These are phyloP conservation scores for Monascus ruber DNA, from an alignment of 2,329 filamentous ascomycete species.

Conservation along the genomic window DNA sequence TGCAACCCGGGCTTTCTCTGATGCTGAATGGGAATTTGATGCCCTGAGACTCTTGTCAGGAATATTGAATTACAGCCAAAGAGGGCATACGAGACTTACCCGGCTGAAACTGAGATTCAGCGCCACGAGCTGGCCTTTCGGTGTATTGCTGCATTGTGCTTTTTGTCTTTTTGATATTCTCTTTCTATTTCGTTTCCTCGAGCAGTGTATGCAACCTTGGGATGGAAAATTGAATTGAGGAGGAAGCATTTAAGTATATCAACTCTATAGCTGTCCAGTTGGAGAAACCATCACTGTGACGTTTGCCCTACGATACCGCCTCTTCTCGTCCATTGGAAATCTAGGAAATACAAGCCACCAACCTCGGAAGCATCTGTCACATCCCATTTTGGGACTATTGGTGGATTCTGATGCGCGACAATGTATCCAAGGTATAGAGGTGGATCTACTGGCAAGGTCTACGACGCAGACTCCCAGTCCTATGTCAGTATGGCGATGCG, in stretches of 20 bases:
- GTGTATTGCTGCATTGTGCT: constrained; percentile 9
- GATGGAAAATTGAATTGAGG: too few species aligned
- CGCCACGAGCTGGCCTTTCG: constrained; percentile 11
- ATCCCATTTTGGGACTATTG: not conserved
- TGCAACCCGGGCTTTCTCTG: constrained; percentile 45
- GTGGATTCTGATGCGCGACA: not conserved
- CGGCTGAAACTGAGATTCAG: constrained; percentile 22
- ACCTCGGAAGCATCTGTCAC: not conserved
- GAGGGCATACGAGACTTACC: constrained; percentile 9
- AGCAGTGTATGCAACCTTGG: too few species aligned
- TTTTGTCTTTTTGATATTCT: not conserved
- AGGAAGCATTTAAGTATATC: too few species aligned
- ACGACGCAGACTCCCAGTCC: too few species aligned
- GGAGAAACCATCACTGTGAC: constrained; percentile 3
- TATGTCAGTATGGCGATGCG: too few species aligned
- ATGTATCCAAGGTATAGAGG: not conserved
- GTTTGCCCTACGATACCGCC: not conserved
- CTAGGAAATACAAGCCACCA: constrained; percentile 3
- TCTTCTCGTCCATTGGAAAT: not conserved
- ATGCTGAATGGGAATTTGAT: constrained; percentile 41
- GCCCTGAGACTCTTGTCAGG: constrained; percentile 24
- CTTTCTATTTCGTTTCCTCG: too few species aligned
- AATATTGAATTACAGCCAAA: not conserved
- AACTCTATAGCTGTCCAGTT: too few species aligned
- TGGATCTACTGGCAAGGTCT: too few species aligned